Evolutionary conservation across 2,329 filamentous ascomycete species (phyloP).

Genomic region (Camillea tinctor): DNA sequence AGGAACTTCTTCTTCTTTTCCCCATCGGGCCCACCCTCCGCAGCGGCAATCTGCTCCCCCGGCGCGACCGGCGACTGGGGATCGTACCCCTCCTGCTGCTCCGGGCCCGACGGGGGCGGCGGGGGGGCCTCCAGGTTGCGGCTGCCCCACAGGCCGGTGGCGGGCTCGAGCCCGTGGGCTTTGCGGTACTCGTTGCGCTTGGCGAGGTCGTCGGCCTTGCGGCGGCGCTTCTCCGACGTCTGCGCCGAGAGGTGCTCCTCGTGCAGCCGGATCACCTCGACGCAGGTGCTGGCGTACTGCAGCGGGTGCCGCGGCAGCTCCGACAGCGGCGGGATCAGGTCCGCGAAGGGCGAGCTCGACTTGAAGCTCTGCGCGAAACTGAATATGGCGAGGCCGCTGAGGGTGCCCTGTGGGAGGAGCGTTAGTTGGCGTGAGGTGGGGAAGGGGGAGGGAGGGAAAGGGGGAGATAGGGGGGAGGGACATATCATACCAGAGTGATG

Average conservation of each 20-base stretch:
- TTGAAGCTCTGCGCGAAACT: constrained; percentile 80
- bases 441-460: neutral
- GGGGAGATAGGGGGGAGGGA: neutral
- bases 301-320: constrained; percentile 70
- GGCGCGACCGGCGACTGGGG: constrained; percentile 16
- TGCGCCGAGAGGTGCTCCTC: constrained; percentile 67
- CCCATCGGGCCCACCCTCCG: constrained; percentile 21
- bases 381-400: constrained; percentile 66
- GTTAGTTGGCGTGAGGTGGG: constrained; percentile 1
- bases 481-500: constrained; percentile 72
- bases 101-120: neutral
- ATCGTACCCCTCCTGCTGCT: neutral
- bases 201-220: constrained; percentile 78
- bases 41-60: constrained; percentile 18
- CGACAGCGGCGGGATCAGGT: constrained; percentile 71
- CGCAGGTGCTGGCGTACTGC: constrained; percentile 60
- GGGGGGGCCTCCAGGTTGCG: constrained; percentile 22
- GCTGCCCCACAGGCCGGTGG: constrained; percentile 23
- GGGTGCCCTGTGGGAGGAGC: constrained; percentile 51
- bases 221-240: constrained; percentile 69
- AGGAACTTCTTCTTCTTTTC: constrained; percentile 80
- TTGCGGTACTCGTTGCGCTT: constrained; percentile 85
- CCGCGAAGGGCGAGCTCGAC: constrained; percentile 72
- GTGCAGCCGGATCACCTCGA: constrained; percentile 75
- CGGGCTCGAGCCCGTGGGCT: constrained; percentile 72